Evolutionary conservation across 2,329 filamentous ascomycete genomes (phyloP), one percentile per base, ranked within the genome.

Genomic region (Calycina herbarum): DNA sequence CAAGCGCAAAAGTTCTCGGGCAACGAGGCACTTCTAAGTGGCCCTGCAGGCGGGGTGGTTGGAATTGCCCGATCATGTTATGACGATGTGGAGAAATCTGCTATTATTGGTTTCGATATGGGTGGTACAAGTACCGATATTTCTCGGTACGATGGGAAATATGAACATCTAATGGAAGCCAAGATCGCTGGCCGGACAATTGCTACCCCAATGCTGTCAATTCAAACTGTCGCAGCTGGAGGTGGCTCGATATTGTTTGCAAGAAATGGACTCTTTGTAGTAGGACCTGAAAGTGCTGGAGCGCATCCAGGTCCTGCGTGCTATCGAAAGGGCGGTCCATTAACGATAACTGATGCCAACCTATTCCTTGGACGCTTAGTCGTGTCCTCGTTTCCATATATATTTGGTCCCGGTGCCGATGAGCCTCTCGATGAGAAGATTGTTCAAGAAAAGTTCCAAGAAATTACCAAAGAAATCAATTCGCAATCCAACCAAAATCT

Each of bases 41-140:
- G 94, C 0, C 94, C 94, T 1, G 94, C 94, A n/a, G 94, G 93
- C 38, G 94, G 94, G 51, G 94, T 97, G 0, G 93, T 97, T 0
- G 94, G 94, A 3, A 97, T 97, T 76, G 93, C 94, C 20, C 87
- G 94, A 24, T 97, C 94, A 0, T 95, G 91, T 0, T 97, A 95
- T 76, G 94, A 97, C 70, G 85, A 89, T 0, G 82, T 90, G 61
- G 95, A 92, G 3, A 91, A 88, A 74, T 92, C 86, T 0, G 93
- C 93, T 0, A 91, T 97, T 3, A 97, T 97, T 73, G 94, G 94
- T 0, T 97, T 97, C 73, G 94, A 97, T 72, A 97, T 97, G 94
- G 93, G 93, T 45, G 94, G 94, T 11, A 97, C 94, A 0, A 94
- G 89, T 65, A 97, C 94, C 0, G 94, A 97, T 24, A 48, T 48